phyloP scores from a whole-genome alignment of 306 rosid genomes.

The Corylus heterophylla region DNA sequence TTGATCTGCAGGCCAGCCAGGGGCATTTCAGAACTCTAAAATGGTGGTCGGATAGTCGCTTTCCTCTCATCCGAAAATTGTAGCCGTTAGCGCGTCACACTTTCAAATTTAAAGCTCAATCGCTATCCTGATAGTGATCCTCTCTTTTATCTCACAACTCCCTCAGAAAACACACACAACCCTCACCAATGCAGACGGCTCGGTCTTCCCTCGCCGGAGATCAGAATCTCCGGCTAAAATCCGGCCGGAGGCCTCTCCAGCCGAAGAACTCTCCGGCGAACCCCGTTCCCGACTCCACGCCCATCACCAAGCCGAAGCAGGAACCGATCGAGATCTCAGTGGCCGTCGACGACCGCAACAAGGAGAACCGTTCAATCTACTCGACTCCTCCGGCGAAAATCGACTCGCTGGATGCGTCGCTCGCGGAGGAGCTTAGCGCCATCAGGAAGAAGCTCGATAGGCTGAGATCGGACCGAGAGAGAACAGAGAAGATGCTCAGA shows the following conservation, averaged over 20 bases:
- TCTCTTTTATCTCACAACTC: not conserved
- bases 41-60: not conserved
- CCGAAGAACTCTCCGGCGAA: conserved; percentile 52
- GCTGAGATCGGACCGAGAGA: conserved; percentile 56
- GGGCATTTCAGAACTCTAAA: too few relatives aligned
- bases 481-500: conserved; percentile 60
- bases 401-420: conserved; percentile 53
- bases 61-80: not conserved
- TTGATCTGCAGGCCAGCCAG: not conserved
- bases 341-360: conserved; percentile 24
- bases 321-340: conserved; percentile 29
- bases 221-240: conserved; percentile 45
- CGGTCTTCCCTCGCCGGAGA: conserved; percentile 38
- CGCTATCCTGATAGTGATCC: not conserved
- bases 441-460: conserved; percentile 73
- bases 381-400: conserved; percentile 18
- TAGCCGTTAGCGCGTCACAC: conserved; percentile 88
- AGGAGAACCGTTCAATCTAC: conserved; percentile 49
- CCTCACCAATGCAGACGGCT: conserved; percentile 34
- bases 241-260: conserved; percentile 78
- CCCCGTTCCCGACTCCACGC: conserved; percentile 11
- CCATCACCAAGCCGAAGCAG: conserved; percentile 39
- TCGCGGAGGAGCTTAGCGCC: conserved; percentile 83
- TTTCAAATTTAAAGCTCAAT: conserved; percentile 71
- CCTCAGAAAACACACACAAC: not conserved